Percentiles rank a stretch among this genome's conserved stretches.
These are phyloP conservation scores for Kwoniella heveanensis DNA, from an alignment of 768 basidiomycete genomes.

Conservation along the genomic window DNA sequence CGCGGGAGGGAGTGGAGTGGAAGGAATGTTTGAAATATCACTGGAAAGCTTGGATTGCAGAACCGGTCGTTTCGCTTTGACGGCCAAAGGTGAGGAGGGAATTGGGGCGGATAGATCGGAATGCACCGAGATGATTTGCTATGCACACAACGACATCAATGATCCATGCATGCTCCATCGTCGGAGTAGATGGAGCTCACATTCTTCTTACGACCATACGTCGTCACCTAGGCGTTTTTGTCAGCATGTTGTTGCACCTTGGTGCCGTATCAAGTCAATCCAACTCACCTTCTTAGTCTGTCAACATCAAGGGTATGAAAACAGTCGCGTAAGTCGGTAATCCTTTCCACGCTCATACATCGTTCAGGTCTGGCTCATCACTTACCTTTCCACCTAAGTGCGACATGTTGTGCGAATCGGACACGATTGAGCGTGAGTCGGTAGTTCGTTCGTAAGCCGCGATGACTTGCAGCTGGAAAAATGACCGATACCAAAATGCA, in stretches of 20 bases:
- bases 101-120: conserved; percentile 20
- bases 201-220: conserved; percentile 46
- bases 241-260: too few species aligned
- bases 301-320: conserved; percentile 6
- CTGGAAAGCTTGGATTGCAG: conserved; percentile 32
- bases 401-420: conserved; percentile 32
- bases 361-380: not conserved
- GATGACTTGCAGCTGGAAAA: not conserved
- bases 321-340: conserved; percentile 34
- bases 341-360: not conserved
- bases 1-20: conserved; percentile 6
- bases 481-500: conserved; percentile 2
- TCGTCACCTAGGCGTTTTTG: conserved; percentile 35
- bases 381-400: conserved; percentile 35
- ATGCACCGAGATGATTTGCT: conserved; percentile 51
- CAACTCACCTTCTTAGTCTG: conserved; percentile 47
- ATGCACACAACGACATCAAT: not conserved
- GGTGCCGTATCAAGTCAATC: too few species aligned
- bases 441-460: too few species aligned
- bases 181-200: conserved; percentile 25
- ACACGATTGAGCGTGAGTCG: too few species aligned
- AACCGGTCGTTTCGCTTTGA: conserved; percentile 23
- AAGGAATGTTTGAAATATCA: conserved; percentile 21
- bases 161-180: not conserved
- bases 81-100: conserved; percentile 10